Evolutionary conservation across 164 flowering plant genomes (phyloP).

Genomic region (Magnolia changhungtana): DNA sequence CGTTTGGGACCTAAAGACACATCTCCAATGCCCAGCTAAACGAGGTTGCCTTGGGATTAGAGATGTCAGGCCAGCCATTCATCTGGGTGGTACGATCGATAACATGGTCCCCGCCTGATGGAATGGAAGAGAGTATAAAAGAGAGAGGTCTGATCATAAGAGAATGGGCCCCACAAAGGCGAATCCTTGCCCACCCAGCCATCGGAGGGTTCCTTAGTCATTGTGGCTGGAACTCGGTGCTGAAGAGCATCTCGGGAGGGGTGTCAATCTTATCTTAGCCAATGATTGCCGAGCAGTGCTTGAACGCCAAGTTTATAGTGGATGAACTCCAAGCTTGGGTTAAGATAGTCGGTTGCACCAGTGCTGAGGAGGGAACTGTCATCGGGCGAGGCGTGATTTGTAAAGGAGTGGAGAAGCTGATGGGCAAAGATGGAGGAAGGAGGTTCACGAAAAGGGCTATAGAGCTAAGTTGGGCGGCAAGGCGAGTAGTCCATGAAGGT

Average conservation of each 20-base stretch:
- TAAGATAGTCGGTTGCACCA: constrained; percentile 4
- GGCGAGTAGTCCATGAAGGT: constrained; percentile 36
- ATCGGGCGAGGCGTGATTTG: constrained; percentile 28
- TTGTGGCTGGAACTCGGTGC: constrained; percentile 38
- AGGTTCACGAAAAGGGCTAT: constrained; percentile 36
- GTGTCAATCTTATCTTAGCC: constrained; percentile 35
- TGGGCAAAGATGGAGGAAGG: constrained; percentile 45
- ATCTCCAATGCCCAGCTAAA: not conserved
- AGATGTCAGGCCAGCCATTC: constrained; percentile 3
- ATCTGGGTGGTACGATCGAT: not conserved
- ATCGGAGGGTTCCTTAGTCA: constrained; percentile 33
- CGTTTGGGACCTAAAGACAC: constrained; percentile 27
- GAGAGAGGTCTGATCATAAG: constrained; percentile 26
- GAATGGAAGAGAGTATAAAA: constrained; percentile 8
- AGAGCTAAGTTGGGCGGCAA: constrained; percentile 32
- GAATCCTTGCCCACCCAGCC: constrained; percentile 20
- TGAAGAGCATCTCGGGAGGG: constrained; percentile 27
- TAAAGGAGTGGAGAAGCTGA: constrained; percentile 37
- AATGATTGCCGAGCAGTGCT: constrained; percentile 28
- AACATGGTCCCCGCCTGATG: constrained; percentile 6
- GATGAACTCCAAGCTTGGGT: constrained; percentile 27
- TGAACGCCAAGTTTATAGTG: constrained; percentile 29
- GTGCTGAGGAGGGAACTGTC: constrained; percentile 32
- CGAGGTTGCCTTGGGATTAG: constrained; percentile 3
- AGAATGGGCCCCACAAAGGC: constrained; percentile 35